Evolutionary conservation across 108 stramenopile genomes (phyloP).

Genomic region (Cyclotella sp.): DNA sequence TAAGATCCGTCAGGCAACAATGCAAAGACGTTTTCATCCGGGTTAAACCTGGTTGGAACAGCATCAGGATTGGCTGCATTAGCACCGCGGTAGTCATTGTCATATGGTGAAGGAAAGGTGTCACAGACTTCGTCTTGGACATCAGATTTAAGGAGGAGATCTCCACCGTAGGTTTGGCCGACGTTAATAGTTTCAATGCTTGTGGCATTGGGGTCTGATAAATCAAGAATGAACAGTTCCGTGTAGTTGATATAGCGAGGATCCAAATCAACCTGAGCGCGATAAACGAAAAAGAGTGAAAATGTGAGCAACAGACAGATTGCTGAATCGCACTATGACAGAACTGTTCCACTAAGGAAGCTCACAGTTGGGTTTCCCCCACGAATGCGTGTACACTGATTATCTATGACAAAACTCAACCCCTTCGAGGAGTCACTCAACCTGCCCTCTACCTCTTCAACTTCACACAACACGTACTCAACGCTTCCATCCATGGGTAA

Average conservation of each 20-base stretch:
- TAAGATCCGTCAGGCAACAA: constrained; percentile 37
- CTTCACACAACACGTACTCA: constrained; percentile 37
- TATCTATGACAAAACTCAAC: constrained; percentile 31
- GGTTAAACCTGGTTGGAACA: constrained; percentile 32
- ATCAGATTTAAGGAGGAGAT: constrained; percentile 37
- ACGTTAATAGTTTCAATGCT: constrained; percentile 35
- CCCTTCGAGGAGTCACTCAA: constrained; percentile 24
- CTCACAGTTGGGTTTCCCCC: constrained; percentile 50
- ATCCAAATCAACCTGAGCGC: constrained; percentile 33
- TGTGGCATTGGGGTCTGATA: constrained; percentile 19
- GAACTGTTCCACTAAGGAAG: not conserved
- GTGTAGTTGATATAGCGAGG: constrained; percentile 42
- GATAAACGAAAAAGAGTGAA: not conserved
- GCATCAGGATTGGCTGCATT: constrained; percentile 34
- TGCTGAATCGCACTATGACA: too few relatives aligned
- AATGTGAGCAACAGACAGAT: not conserved
- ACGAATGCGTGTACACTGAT: constrained; percentile 7
- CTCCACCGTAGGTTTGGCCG: constrained; percentile 40
- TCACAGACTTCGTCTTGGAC: constrained; percentile 42
- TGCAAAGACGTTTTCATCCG: constrained; percentile 47
- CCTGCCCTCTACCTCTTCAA: constrained; percentile 45
- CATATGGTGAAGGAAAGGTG: constrained; percentile 48
- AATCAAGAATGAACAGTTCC: constrained; percentile 39
- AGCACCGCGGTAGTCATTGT: constrained; percentile 54
- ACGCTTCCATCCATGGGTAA: constrained; percentile 38